A percentile compares a stretch with the other conserved stretches of the same genome.
These are phyloP conservation scores for Kalmanozyma brasiliensis DNA, from an alignment of 1,284 basidiomycete genomes.

Conservation along the genomic window DNA sequence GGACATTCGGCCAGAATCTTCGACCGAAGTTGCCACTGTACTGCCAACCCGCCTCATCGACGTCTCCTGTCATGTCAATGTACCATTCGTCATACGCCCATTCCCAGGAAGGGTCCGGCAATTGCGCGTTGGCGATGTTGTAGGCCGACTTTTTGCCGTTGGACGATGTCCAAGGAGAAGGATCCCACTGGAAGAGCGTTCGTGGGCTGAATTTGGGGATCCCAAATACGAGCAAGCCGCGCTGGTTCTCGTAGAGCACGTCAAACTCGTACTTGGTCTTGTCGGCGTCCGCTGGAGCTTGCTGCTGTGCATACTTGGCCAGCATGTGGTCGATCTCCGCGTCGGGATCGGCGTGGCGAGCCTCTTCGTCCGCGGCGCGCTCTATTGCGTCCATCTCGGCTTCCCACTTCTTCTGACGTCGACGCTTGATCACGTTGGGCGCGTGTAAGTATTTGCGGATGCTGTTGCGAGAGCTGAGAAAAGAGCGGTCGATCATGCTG, in stretches of 20 bases:
- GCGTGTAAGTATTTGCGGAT: slow-evolving; percentile 36
- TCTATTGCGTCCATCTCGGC: slow-evolving; percentile 47
- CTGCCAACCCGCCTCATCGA: slow-evolving; percentile 67
- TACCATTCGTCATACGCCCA: slow-evolving; percentile 66
- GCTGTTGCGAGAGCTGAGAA: slow-evolving; percentile 41
- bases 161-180: slow-evolving; percentile 61
- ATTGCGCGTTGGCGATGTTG: slow-evolving; percentile 63
- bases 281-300: slow-evolving; percentile 46
- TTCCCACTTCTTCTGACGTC: slow-evolving; percentile 39
- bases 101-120: slow-evolving; percentile 66
- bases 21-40: slow-evolving; percentile 63
- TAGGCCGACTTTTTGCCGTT: slow-evolving; percentile 56
- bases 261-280: slow-evolving; percentile 61
- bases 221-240: slow-evolving; percentile 63
- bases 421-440: slow-evolving; percentile 44
- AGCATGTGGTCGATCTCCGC: slow-evolving; percentile 53
- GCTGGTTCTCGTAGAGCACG: slow-evolving; percentile 66
- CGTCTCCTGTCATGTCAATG: slow-evolving; percentile 67
- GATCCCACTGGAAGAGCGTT: slow-evolving; percentile 63
- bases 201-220: slow-evolving; percentile 64
- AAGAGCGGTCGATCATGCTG: slow-evolving; percentile 33
- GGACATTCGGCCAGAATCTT: slow-evolving; percentile 44
- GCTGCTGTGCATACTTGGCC: slow-evolving; percentile 45
- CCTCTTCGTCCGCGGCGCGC: slow-evolving; percentile 22
- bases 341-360: slow-evolving; percentile 30